Percentiles rank a stretch among this genome's conserved stretches.
Conservation (phyloP, 768 basidiomycete species). For the Floccularia luteovirens region DNA sequence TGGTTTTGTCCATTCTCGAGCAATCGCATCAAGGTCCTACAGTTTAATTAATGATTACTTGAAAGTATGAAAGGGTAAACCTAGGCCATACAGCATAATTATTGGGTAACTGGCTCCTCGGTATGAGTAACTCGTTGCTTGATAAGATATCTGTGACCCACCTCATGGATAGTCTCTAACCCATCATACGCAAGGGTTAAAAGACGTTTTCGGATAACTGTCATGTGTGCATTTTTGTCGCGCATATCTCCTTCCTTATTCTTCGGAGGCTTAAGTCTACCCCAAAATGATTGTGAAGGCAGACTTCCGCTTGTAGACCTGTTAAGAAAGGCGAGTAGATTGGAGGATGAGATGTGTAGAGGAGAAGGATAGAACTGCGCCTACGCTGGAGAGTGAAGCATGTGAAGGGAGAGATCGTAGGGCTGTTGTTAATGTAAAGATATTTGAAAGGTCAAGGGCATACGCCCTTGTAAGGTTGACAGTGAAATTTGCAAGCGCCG, state of each 20-base stretch:
- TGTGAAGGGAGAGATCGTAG: conserved; percentile 22
- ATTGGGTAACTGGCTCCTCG: conserved; percentile 49
- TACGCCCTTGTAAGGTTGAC: conserved; percentile 21
- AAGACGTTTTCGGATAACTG: conserved; percentile 65
- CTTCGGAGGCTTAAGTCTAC: conserved; percentile 70
- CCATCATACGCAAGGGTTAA: conserved; percentile 79
- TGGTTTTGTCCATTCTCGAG: conserved; percentile 82
- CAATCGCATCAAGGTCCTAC: conserved; percentile 75
- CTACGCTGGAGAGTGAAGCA: conserved; percentile 83
- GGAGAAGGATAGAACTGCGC: conserved; percentile 20
- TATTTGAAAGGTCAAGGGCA: conserved; percentile 18
- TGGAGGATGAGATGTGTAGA: conserved; percentile 19
- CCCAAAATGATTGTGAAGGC: conserved; percentile 48
- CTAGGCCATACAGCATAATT: conserved; percentile 56
- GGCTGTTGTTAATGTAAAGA: conserved; percentile 12
- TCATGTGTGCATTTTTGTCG: conserved; percentile 50
- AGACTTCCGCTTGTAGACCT: conserved; percentile 64
- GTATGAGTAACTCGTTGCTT: conserved; percentile 7
- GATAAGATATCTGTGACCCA: conserved; percentile 16
- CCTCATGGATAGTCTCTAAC: conserved; percentile 81
- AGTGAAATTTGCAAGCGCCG: conserved; percentile 10
- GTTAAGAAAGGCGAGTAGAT: conserved; percentile 25
- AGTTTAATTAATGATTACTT: conserved; percentile 3
- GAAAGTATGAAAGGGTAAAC: too few relatives aligned
- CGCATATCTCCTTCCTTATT: conserved; percentile 59